Conservation (phyloP, 2,329 filamentous ascomycete genomes). For the Epichloe hybrida region DNA sequence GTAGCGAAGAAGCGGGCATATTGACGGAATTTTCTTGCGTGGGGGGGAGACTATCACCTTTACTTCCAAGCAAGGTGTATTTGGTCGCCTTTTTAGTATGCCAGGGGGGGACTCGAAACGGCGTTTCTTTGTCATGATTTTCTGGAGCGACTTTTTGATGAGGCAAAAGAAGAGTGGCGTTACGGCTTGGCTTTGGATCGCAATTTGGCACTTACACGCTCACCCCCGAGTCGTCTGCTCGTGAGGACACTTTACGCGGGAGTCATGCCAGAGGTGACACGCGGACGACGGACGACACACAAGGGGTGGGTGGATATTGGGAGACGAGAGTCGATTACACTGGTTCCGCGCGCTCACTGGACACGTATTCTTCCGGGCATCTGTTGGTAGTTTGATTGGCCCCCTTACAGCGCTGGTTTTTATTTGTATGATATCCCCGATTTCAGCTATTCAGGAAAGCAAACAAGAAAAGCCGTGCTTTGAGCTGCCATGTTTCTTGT, state of each 20-base stretch:
- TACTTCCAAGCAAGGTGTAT: not conserved
- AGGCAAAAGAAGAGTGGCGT: conserved; percentile 1
- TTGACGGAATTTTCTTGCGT: not conserved
- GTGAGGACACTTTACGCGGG: not conserved
- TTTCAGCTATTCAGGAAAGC: not conserved
- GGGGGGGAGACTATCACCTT: not conserved
- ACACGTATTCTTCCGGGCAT: not conserved
- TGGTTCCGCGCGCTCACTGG: not conserved
- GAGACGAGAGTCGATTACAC: not conserved
- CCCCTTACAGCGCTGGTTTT: not conserved
- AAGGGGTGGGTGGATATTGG: too few species aligned
- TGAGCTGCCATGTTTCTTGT: too few species aligned
- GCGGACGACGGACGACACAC: not conserved
- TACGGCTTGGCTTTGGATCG: conserved; percentile 1
- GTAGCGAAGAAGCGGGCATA: not conserved
- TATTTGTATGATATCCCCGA: not conserved
- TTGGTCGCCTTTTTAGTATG: not conserved
- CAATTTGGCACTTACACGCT: not conserved
- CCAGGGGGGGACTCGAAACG: not conserved
- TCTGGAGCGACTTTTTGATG: not conserved
- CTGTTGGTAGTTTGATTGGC: not conserved
- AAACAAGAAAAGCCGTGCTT: too few species aligned
- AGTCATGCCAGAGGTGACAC: too few species aligned
- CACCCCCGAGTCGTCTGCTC: not conserved
- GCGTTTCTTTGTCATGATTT: not conserved